Conservation (phyloP, 225 moss, liverwort and hornwort genomes). For the Antitrichia curtipendula region DNA sequence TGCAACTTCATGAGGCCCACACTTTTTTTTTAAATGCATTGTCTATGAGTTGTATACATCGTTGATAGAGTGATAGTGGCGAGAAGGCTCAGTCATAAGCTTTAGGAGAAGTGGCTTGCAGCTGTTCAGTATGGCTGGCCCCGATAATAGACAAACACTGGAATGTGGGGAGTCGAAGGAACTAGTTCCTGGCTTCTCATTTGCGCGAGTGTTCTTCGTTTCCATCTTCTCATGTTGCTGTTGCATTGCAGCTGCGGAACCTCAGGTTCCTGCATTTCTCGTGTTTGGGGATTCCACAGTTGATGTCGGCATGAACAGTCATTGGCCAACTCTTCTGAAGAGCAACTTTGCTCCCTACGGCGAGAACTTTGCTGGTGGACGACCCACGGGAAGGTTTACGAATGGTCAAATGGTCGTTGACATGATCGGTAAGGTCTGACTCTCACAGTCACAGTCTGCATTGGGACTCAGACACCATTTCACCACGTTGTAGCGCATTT, state of each 20-base stretch:
- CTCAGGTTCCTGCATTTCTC: conserved; percentile 20
- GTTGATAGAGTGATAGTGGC: no score
- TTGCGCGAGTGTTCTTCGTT: not conserved
- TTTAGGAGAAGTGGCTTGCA: not conserved
- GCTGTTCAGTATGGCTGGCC: not conserved
- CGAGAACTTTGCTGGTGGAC: conserved; percentile 1
- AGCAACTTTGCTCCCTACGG: conserved; percentile 63
- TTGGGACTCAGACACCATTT: not conserved
- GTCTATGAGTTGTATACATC: not conserved
- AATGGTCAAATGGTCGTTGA: conserved; percentile 40
- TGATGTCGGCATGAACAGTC: conserved; percentile 57
- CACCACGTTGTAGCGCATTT: not conserved
- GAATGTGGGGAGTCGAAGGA: not conserved
- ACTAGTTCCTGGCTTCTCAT: not conserved
- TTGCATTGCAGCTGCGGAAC: not conserved
- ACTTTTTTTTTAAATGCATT: not conserved
- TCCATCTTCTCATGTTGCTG: not conserved
- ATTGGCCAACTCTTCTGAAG: conserved; percentile 4
- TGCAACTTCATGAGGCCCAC: not conserved
- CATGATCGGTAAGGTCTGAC: conserved; percentile 18
- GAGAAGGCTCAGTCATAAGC: not conserved
- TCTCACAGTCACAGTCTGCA: not conserved
- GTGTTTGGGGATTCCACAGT: conserved; percentile 67
- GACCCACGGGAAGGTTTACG: conserved; percentile 51
- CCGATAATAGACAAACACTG: not conserved